Evolutionary conservation across 352 stramenopile species (phyloP).

Genomic region (Globisporangium recalcitrans): DNA sequence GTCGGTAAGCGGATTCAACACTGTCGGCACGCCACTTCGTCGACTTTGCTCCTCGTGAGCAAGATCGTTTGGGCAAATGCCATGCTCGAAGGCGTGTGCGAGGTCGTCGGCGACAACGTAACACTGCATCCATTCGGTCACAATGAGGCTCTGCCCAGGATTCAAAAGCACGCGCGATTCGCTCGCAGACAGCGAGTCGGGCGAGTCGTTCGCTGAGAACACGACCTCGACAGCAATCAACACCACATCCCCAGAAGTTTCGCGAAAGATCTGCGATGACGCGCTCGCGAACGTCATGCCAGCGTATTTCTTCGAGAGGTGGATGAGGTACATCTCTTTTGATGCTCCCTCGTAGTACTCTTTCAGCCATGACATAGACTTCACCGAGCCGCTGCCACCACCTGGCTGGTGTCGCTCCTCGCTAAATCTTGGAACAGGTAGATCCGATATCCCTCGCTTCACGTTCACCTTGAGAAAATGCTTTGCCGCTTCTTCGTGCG

Average conservation of each 20-base stretch:
- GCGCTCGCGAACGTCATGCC: slow-evolving; percentile 67
- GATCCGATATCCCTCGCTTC: slow-evolving; percentile 23
- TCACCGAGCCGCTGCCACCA: not conserved
- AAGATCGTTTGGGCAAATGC: slow-evolving; percentile 46
- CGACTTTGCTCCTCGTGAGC: slow-evolving; percentile 38
- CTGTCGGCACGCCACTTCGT: slow-evolving; percentile 22
- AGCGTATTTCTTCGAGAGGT: slow-evolving; percentile 70
- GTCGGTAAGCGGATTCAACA: slow-evolving; percentile 46
- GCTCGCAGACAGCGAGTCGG: slow-evolving; percentile 16
- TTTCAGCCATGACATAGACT: slow-evolving; percentile 37
- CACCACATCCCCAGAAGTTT: slow-evolving; percentile 63
- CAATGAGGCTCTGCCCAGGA: slow-evolving; percentile 63
- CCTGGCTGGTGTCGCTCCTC: not conserved
- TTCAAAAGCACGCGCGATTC: slow-evolving; percentile 75
- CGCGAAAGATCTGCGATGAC: slow-evolving; percentile 50
- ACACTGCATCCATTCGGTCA: slow-evolving; percentile 76
- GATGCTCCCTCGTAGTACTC: slow-evolving; percentile 76
- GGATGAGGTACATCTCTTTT: slow-evolving; percentile 85
- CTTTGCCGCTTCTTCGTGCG: slow-evolving; percentile 14
- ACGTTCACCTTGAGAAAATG: slow-evolving; percentile 23
- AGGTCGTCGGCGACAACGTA: slow-evolving; percentile 86
- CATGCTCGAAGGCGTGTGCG: slow-evolving; percentile 52
- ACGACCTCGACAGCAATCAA: slow-evolving; percentile 78
- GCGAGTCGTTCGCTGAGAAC: slow-evolving; percentile 38
- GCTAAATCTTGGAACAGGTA: slow-evolving; percentile 6